Percentiles rank a stretch among this genome's conserved stretches.
These are phyloP conservation scores for Oryza rufipogon DNA, from an alignment of 176 grass and related monocot genomes.

Conservation along the genomic window DNA sequence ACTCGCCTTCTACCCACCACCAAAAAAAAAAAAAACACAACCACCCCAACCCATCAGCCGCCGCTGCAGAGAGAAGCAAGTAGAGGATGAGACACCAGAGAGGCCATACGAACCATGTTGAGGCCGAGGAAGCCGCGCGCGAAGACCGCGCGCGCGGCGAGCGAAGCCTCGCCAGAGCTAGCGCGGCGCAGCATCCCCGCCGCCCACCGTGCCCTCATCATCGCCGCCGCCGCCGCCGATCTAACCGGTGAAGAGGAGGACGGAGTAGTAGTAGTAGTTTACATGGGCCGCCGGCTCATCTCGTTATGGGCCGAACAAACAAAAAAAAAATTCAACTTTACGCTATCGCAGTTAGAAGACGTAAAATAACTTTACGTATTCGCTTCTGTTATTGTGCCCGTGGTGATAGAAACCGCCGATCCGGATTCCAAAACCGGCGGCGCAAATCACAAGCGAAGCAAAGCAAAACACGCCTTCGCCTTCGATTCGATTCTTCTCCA, in stretches of 20 bases:
- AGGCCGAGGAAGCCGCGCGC: slow-evolving; percentile 51
- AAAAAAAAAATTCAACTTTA: background rate
- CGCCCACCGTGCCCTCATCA: slow-evolving; percentile 39
- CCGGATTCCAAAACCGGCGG: slow-evolving; percentile 38
- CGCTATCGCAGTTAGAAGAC: background rate
- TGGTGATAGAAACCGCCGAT: background rate
- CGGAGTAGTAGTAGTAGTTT: background rate
- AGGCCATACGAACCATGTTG: slow-evolving; percentile 42
- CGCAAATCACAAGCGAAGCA: slow-evolving; percentile 30
- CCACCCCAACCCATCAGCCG: background rate
- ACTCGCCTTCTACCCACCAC: slow-evolving; percentile 37
- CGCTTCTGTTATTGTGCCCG: background rate
- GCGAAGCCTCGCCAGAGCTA: background rate
- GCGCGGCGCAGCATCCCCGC: slow-evolving; percentile 16
- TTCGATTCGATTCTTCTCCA: background rate
- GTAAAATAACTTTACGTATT: background rate
- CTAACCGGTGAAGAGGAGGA: background rate
- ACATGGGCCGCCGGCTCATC: background rate
- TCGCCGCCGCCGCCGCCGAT: slow-evolving; percentile 43
- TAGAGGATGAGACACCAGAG: background rate
- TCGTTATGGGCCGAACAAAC: background rate
- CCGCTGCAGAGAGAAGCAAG: background rate
- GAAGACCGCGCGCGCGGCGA: slow-evolving; percentile 19
- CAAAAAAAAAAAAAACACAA: background rate
- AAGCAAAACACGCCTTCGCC: background rate